phyloP scores from a whole-genome alignment of 805 yeast species.

The Diddensiella santjacobensis region DNA sequence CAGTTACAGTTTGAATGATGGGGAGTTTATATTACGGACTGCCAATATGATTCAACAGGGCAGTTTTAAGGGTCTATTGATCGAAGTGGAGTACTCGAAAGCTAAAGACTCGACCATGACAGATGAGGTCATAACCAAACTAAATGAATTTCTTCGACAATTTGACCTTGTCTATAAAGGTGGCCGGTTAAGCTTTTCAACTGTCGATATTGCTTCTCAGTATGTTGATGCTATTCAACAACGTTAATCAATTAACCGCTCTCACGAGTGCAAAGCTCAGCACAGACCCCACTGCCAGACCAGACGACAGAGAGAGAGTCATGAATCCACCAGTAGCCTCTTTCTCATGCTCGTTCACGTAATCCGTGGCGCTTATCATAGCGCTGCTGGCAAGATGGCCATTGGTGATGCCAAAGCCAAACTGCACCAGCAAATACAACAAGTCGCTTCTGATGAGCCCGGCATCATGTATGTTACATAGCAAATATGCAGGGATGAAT shows the following conservation, averaged over 20 bases:
- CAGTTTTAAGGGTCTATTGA: constrained; percentile 61
- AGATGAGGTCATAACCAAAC: constrained; percentile 8
- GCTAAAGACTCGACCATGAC: constrained; percentile 19
- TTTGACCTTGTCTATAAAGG: constrained; percentile 18
- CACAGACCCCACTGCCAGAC: constrained; percentile 75
- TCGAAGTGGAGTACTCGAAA: constrained; percentile 49
- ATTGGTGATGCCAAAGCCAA: constrained; percentile 78
- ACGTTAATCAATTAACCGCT: constrained; percentile 4
- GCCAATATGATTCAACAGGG: constrained; percentile 76
- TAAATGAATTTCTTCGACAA: constrained; percentile 14
- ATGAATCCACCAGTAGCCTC: constrained; percentile 96
- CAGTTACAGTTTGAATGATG: constrained; percentile 50
- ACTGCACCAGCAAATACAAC: constrained; percentile 65
- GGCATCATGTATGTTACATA: constrained; percentile 54
- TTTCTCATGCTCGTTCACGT: constrained; percentile 60
- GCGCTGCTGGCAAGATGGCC: constrained; percentile 81
- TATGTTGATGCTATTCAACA: constrained; percentile 22
- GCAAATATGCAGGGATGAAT: constrained; percentile 68
- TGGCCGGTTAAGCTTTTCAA: constrained; percentile 6
- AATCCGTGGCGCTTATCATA: constrained; percentile 69
- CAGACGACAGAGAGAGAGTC: constrained; percentile 70
- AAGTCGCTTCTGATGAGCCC: constrained; percentile 41
- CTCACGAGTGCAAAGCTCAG: constrained; percentile 64
- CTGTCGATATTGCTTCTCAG: constrained; percentile 19
- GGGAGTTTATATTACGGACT: constrained; percentile 53